These are phyloP conservation scores for Ricinus communis DNA, from an alignment of 345 rosid genomes.

Conservation along the genomic window DNA sequence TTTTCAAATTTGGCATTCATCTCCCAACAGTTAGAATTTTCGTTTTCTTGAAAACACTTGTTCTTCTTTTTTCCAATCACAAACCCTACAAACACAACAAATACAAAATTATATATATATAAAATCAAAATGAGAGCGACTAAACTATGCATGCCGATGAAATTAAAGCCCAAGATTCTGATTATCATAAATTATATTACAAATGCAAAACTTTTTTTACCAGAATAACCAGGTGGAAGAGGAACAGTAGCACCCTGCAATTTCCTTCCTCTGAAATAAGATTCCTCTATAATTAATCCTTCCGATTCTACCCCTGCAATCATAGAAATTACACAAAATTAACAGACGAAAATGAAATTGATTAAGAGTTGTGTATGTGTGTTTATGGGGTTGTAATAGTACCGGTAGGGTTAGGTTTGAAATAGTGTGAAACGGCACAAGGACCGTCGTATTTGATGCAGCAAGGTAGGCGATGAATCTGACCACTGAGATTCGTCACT, in stretches of 20 bases:
- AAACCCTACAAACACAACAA: slow-evolving; percentile 46
- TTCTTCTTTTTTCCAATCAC: slow-evolving; percentile 74
- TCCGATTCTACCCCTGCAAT: slow-evolving; percentile 55
- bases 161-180: too few relatives aligned
- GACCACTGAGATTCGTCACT: slow-evolving; percentile 43
- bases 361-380: too few relatives aligned
- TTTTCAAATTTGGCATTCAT: slow-evolving; percentile 66
- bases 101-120: too few relatives aligned
- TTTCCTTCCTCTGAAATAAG: slow-evolving; percentile 85
- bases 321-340: not conserved
- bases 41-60: slow-evolving; percentile 47
- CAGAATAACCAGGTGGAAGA: slow-evolving; percentile 68
- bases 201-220: slow-evolving; percentile 26
- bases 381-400: not conserved
- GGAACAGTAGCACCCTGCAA: slow-evolving; percentile 66
- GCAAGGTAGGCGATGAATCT: slow-evolving; percentile 83
- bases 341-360: not conserved
- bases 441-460: slow-evolving; percentile 75
- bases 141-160: too few relatives aligned
- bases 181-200: too few relatives aligned
- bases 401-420: slow-evolving; percentile 73
- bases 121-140: too few relatives aligned
- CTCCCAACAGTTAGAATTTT: slow-evolving; percentile 62
- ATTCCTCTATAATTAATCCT: slow-evolving; percentile 64
- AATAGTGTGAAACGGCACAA: slow-evolving; percentile 65